Base-by-base conservation (phyloP, 2,329 filamentous ascomycete genomes). In the Hypoxylon sp. region DNA sequence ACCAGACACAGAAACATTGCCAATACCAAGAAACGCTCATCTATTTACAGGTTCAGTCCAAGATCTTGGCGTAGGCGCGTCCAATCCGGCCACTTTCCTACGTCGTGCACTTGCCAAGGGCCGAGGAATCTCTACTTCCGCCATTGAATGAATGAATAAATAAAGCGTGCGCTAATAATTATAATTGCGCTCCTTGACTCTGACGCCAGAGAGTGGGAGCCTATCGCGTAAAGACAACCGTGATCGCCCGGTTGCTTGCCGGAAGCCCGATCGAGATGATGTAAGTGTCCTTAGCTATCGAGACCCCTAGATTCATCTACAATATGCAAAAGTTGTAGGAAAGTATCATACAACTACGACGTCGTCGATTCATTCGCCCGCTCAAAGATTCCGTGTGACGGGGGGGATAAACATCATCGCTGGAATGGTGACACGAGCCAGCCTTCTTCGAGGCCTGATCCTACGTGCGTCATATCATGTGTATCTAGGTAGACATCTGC, bases 11-110 rank as follows among this genome's bases (percentile, higher is more conserved):
- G 63, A 55, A 66, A 61, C 61, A 67, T 68, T 67, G 69, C 59
- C 67, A 70, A 69, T 71, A 71, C 69, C 69, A 71, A 71, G 69
- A 71, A 64, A 52, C 48, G 50, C 56, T 70, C 66, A 69, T 69
- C 64, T 67, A 69, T 64, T 55, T 51, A 57, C 53, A 48, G 52
- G 58, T 65, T 67, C 58, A 69, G 60, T 51, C 67, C 57, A 65
- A 67, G 64, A 55, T 57, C 69, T 71, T 71, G 69, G 69, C 64
- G 53, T 48, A 58, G 51, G 51, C 48, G 49, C 48, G 28, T 57
- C 57, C 54, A 52, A 50, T 50, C 61, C 26, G 64, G 53, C 60
- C 60, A 59, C 42, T 60, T 45, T 33, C 42, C 55, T 51, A 22
- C 54, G 20, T 56, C 55, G 45, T 18, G 28, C 58, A 40, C 38